A percentile compares a stretch with the other conserved stretches of the same genome.
Evolutionary conservation across 768 basidiomycete genomes (phyloP).

Genomic region (Boletellus ananas): DNA sequence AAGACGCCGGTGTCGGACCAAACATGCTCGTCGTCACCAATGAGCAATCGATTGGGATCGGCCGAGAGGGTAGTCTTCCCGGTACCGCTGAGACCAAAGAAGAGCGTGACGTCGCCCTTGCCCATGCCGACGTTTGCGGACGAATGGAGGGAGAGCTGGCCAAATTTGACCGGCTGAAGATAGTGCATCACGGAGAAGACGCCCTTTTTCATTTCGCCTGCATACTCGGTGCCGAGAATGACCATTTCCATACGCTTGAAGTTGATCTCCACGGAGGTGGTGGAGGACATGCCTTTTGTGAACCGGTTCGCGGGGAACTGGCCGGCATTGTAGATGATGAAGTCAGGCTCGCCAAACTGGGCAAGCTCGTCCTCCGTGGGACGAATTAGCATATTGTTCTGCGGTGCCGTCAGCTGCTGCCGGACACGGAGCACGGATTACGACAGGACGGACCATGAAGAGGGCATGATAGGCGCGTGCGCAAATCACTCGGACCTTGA

Average conservation of each 20-base stretch:
- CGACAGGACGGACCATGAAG: constrained; percentile 74
- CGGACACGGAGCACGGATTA: constrained; percentile 3
- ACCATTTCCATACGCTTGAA: constrained; percentile 99
- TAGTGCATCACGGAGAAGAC: constrained; percentile 99
- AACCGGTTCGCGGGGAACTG: constrained; percentile 99
- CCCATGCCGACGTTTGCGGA: constrained; percentile 94
- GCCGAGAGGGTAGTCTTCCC: constrained; percentile 99
- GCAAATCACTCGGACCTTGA: constrained; percentile 99
- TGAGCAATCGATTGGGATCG: constrained; percentile 88
- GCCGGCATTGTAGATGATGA: constrained; percentile 99
- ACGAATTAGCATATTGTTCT: constrained; percentile 99
- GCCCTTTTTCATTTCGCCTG: constrained; percentile 99
- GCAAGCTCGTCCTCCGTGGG: constrained; percentile 93
- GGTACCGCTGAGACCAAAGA: constrained; percentile 98
- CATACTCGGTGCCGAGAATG: constrained; percentile 97
- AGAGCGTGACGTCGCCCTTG: constrained; percentile 90
- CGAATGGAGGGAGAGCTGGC: constrained; percentile 95
- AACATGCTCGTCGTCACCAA: constrained; percentile 99
- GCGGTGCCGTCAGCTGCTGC: constrained; percentile 5
- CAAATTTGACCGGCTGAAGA: constrained; percentile 97
- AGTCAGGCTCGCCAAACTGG: constrained; percentile 96
- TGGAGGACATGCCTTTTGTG: constrained; percentile 99
- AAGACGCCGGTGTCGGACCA: constrained; percentile 99
- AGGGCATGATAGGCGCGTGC: constrained; percentile 97
- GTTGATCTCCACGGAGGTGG: constrained; percentile 99